phyloP scores from a whole-genome alignment of 176 grass and related monocot genomes.

The Triticum urartu region DNA sequence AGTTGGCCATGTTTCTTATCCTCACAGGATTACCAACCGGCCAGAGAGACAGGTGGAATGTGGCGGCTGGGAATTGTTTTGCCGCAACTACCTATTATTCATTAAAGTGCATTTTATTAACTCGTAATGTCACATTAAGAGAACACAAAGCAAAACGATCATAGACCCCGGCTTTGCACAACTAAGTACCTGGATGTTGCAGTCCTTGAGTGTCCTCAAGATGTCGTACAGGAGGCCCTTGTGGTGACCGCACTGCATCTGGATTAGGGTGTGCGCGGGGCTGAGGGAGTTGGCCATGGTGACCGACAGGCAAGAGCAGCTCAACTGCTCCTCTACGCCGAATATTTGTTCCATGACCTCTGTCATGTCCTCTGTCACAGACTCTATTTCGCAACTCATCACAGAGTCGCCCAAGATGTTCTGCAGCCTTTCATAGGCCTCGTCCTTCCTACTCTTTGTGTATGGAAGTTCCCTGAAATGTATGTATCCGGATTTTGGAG shows the following conservation, averaged over 20 bases:
- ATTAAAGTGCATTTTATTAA: too few species aligned
- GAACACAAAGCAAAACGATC: too few species aligned
- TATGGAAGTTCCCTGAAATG: conserved; percentile 66
- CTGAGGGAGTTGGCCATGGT: conserved; percentile 68
- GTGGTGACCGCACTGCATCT: conserved; percentile 55
- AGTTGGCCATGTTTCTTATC: too few species aligned
- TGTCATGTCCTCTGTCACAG: conserved; percentile 43
- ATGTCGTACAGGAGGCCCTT: conserved; percentile 86
- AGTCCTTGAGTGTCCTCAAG: conserved; percentile 84
- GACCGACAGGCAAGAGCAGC: conserved; percentile 23
- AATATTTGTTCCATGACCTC: conserved; percentile 22
- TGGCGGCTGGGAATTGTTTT: too few species aligned
- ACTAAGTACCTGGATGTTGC: conserved; percentile 36
- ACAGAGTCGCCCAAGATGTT: conserved; percentile 56
- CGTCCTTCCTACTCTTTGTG: conserved; percentile 65
- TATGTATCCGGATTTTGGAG: too few species aligned
- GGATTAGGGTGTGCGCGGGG: conserved; percentile 67
- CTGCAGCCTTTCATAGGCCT: conserved; percentile 53
- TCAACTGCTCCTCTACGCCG: conserved; percentile 39
- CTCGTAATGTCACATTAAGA: too few species aligned
- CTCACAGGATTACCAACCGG: too few species aligned
- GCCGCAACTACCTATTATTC: too few species aligned
- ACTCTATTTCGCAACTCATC: conserved; percentile 58
- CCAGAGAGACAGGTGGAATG: too few species aligned
- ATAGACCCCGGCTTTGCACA: too few species aligned